phyloP scores from a whole-genome alignment of 2,329 filamentous ascomycete genomes.

The Cadophora sp. region DNA sequence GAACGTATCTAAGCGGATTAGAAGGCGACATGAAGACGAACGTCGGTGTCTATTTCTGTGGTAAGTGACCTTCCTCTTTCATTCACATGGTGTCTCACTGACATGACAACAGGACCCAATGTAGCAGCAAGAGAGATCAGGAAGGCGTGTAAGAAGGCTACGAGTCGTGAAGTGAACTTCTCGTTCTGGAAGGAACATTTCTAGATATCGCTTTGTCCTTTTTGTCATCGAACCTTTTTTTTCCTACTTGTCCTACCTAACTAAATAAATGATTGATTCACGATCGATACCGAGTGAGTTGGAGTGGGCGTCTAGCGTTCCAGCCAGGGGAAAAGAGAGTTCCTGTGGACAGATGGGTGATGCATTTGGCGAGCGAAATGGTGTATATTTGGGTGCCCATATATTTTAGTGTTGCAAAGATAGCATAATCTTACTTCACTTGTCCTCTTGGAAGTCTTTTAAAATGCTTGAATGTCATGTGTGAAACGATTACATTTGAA shows the following conservation, averaged over 20 bases:
- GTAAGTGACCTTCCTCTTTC: constrained; percentile 57
- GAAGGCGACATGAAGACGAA: constrained; percentile 80
- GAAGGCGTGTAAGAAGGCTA: constrained; percentile 76
- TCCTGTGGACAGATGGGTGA: background rate
- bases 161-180: constrained; percentile 82
- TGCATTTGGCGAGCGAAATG: constrained; percentile 24
- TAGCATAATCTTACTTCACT: constrained; percentile 19
- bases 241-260: constrained; percentile 1
- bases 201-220: constrained; percentile 45
- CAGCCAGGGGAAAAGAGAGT: background rate
- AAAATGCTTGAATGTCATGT: background rate
- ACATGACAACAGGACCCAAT: constrained; percentile 40
- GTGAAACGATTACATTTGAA: background rate
- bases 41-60: constrained; percentile 98
- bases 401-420: constrained; percentile 24
- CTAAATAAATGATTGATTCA: constrained; percentile 7
- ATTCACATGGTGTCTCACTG: constrained; percentile 21
- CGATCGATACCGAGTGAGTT: background rate
- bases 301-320: background rate
- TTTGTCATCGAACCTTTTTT: constrained; percentile 2
- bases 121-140: constrained; percentile 80
- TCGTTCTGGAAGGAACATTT: constrained; percentile 99
- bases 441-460: constrained; percentile 10
- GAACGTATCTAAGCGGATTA: constrained; percentile 83
- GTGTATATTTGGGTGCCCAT: constrained; percentile 20